These are phyloP conservation scores for Gracilaria vermiculophylla DNA, from an alignment of 23 red algal genomes.

Conservation along the genomic window DNA sequence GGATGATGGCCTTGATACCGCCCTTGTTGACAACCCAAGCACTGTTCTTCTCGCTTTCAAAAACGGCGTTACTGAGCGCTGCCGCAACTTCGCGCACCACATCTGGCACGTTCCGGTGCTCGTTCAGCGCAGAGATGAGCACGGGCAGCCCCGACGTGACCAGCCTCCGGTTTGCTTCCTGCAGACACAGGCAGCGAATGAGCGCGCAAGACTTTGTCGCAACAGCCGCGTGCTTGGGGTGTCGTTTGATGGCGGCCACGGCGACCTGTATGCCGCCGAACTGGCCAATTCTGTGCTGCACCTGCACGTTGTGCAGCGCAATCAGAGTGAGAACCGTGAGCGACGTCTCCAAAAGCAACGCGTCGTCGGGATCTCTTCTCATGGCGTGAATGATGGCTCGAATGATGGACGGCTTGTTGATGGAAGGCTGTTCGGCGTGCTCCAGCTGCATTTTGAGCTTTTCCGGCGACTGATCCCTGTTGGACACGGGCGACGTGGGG, in stretches of 20 bases:
- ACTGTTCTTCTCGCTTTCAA: constrained; percentile 42
- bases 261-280: constrained; percentile 36
- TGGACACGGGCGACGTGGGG: neutral
- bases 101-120: neutral
- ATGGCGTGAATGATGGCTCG: constrained; percentile 38
- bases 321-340: constrained; percentile 33
- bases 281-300: constrained; percentile 35
- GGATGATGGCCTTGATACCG: constrained; percentile 16
- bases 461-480: neutral
- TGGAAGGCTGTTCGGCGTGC: neutral
- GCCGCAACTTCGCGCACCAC: constrained; percentile 22
- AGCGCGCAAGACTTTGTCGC: constrained; percentile 22
- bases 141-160: constrained; percentile 33
- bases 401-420: neutral
- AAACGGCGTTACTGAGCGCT: constrained; percentile 58
- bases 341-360: constrained; percentile 9
- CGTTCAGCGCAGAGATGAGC: constrained; percentile 9
- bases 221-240: constrained; percentile 9
- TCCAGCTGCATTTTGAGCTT: neutral
- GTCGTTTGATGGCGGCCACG: constrained; percentile 47
- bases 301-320: neutral
- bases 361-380: constrained; percentile 39
- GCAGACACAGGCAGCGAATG: constrained; percentile 46
- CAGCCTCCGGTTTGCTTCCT: constrained; percentile 16
- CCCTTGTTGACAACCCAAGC: constrained; percentile 42